Percentiles rank a stretch among this genome's conserved stretches.
Evolutionary conservation across 768 basidiomycete genomes (phyloP).

Genomic region (Harrya chromipes): DNA sequence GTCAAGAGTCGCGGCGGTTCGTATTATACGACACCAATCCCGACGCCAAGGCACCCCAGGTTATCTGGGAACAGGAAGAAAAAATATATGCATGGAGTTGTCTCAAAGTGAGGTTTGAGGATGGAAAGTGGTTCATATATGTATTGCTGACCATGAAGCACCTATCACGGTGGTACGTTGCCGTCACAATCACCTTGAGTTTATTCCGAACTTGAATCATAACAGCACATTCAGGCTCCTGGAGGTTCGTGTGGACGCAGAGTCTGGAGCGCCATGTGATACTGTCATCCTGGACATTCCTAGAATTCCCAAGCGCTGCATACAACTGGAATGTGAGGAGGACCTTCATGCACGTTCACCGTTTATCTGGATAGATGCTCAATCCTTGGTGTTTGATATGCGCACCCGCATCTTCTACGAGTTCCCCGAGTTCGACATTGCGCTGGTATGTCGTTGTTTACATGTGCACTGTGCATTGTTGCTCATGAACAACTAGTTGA

Average conservation of each 20-base stretch:
- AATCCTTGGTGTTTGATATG: background rate
- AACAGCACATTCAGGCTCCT: background rate
- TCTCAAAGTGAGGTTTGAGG: too few species aligned
- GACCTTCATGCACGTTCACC: background rate
- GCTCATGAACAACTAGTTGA: too few species aligned
- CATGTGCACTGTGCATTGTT: too few species aligned
- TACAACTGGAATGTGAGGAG: too few species aligned
- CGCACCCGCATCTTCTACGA: background rate
- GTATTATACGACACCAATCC: constrained; percentile 1
- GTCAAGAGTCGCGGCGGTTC: background rate
- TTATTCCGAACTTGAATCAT: too few species aligned
- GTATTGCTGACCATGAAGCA: background rate
- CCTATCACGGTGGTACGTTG: background rate
- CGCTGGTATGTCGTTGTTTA: background rate
- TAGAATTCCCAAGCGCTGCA: too few species aligned
- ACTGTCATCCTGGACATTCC: background rate
- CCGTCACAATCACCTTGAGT: too few species aligned
- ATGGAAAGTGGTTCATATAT: background rate
- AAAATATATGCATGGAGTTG: too few species aligned
- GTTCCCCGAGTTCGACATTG: background rate
- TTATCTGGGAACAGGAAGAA: too few species aligned
- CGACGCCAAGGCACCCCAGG: too few species aligned
- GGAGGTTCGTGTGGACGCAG: background rate
- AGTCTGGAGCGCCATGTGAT: background rate
- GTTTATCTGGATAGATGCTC: background rate